These are phyloP conservation scores for Calonectria pauciramosa DNA, from an alignment of 2,329 filamentous ascomycete species.

Conservation along the genomic window DNA sequence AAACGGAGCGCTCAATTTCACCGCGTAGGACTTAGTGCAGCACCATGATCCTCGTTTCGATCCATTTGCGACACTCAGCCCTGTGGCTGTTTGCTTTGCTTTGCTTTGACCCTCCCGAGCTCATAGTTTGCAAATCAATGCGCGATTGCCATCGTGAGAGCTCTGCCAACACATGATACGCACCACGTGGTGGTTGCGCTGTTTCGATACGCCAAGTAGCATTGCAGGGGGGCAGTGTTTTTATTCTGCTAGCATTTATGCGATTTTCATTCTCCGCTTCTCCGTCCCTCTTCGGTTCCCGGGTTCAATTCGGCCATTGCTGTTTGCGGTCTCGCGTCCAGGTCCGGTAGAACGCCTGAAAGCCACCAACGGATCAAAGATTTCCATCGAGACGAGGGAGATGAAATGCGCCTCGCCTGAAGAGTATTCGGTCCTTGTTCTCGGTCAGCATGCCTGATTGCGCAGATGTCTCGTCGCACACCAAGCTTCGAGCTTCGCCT, in stretches of 20 bases:
- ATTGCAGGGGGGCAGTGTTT: neutral
- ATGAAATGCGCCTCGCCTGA: neutral
- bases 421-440: neutral
- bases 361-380: neutral
- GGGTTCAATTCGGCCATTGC: neutral
- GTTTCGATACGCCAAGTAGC: neutral
- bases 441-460: neutral
- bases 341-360: neutral
- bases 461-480: neutral
- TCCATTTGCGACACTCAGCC: neutral
- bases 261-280: neutral
- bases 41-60: neutral
- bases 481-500: neutral
- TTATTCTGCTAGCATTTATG: neutral
- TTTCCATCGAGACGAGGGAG: no score
- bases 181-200: constrained; percentile 2
- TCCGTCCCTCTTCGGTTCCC: neutral
- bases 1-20: neutral
- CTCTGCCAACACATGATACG: neutral
- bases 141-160: neutral
- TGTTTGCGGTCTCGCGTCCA: neutral
- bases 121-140: neutral
- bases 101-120: neutral
- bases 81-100: neutral
- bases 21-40: neutral